A percentile compares a stretch with the other conserved stretches of the same genome.
These are phyloP conservation scores for Colletotrichum destructivum DNA, from an alignment of 2,329 filamentous ascomycete species.

Conservation along the genomic window DNA sequence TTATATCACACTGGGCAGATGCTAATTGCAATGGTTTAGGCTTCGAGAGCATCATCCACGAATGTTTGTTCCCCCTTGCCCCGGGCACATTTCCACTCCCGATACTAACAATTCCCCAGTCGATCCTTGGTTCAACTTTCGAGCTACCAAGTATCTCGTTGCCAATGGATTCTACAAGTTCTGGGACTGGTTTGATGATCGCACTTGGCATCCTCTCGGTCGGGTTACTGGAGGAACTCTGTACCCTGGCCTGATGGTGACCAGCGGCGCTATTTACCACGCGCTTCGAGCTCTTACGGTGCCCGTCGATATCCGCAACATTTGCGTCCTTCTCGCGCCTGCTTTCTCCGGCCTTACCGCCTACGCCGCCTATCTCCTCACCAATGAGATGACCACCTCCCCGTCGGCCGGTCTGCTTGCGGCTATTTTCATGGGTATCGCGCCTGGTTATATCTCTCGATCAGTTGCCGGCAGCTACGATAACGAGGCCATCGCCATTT, in stretches of 20 bases:
- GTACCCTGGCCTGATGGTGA: conserved; percentile 99
- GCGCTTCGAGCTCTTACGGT: conserved; percentile 88
- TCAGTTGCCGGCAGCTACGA: conserved; percentile 99
- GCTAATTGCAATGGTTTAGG: conserved; percentile 66
- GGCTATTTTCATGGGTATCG: conserved; percentile 96
- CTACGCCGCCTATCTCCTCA: conserved; percentile 93
- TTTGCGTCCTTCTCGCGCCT: conserved; percentile 96
- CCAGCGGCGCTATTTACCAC: conserved; percentile 97
- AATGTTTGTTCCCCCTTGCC: conserved; percentile 78
- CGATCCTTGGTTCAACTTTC: conserved; percentile 99
- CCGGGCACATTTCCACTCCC: conserved; percentile 21
- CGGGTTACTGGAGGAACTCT: conserved; percentile 99
- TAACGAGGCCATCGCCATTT: conserved; percentile 99
- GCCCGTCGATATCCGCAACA: conserved; percentile 98
- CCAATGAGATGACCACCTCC: conserved; percentile 96
- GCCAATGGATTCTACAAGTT: conserved; percentile 98
- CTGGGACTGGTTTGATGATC: conserved; percentile 99
- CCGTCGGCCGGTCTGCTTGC: conserved; percentile 95
- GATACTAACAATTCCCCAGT: conserved; percentile 69
- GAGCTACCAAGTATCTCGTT: conserved; percentile 97
- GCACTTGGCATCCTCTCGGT: conserved; percentile 99
- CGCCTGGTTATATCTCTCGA: conserved; percentile 96
- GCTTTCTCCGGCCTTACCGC: conserved; percentile 95
- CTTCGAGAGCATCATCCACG: conserved; percentile 99
- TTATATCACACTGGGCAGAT: conserved; percentile 19